These are phyloP conservation scores for Zygoascus sp. DNA, from an alignment of 1,139 yeast species.

Conservation along the genomic window DNA sequence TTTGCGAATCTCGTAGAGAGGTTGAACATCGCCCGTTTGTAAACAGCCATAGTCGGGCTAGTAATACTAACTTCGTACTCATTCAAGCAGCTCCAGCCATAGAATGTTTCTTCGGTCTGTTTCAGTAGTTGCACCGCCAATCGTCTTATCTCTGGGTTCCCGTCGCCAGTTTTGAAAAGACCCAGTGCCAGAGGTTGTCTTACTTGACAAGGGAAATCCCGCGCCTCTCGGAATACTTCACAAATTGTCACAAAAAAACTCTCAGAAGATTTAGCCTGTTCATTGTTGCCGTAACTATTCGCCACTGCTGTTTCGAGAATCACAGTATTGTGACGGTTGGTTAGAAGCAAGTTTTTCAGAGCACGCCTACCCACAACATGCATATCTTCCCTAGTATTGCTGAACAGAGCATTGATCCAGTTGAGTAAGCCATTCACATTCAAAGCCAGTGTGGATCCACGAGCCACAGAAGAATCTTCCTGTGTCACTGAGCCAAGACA, in stretches of 20 bases:
- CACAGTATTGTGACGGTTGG: slow-evolving; percentile 54
- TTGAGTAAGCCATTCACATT: slow-evolving; percentile 62
- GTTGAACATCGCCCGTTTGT: slow-evolving; percentile 70
- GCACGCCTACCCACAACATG: slow-evolving; percentile 70
- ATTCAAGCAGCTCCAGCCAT: slow-evolving; percentile 44
- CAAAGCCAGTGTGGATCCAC: slow-evolving; percentile 52
- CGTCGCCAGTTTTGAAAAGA: slow-evolving; percentile 65
- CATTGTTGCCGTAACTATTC: slow-evolving; percentile 48
- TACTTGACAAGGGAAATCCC: slow-evolving; percentile 44
- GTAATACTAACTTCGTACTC: slow-evolving; percentile 58
- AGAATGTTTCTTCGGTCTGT: slow-evolving; percentile 51
- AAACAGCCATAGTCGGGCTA: slow-evolving; percentile 66
- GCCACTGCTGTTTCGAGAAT: slow-evolving; percentile 60
- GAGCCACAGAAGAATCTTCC: slow-evolving; percentile 24
- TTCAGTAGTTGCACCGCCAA: slow-evolving; percentile 58
- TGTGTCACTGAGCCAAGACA: slow-evolving; percentile 45
- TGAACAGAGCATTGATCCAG: slow-evolving; percentile 74
- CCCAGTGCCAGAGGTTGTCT: slow-evolving; percentile 62
- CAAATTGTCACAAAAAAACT: slow-evolving; percentile 70
- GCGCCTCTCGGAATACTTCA: slow-evolving; percentile 49
- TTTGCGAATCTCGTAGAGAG: slow-evolving; percentile 60
- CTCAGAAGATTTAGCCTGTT: slow-evolving; percentile 47
- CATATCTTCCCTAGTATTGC: slow-evolving; percentile 54
- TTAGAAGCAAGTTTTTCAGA: slow-evolving; percentile 55
- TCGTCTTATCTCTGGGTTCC: slow-evolving; percentile 52